Percentiles rank a stretch among this genome's conserved stretches.
Evolutionary conservation across 306 rosid species (phyloP).

Genomic region (cucumber (Cucumis sativus)): DNA sequence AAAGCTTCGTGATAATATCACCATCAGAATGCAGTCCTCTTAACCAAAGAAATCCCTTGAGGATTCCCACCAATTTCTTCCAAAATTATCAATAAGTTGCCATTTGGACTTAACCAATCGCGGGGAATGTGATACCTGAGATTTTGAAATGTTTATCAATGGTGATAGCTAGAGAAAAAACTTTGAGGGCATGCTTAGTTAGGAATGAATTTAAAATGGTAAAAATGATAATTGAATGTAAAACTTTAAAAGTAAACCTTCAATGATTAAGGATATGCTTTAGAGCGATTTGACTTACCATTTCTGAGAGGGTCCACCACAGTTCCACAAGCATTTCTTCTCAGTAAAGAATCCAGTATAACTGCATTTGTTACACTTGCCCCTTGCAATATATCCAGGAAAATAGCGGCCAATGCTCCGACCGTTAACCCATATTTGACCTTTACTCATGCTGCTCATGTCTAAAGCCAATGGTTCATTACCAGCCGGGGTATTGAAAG

Average conservation of each 20-base stretch:
- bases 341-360: slow-evolving; percentile 67
- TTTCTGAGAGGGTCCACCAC: slow-evolving; percentile 82
- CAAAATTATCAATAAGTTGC: slow-evolving; percentile 59
- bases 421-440: slow-evolving; percentile 83
- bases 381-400: slow-evolving; percentile 55
- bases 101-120: slow-evolving; percentile 60
- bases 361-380: slow-evolving; percentile 45
- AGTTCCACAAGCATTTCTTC: slow-evolving; percentile 44
- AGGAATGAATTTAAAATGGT: too few relatives aligned
- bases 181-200: too few relatives aligned
- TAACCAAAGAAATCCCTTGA: slow-evolving; percentile 48
- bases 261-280: too few relatives aligned
- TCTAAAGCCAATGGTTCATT: slow-evolving; percentile 77
- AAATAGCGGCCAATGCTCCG: slow-evolving; percentile 82
- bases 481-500: slow-evolving; percentile 54
- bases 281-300: slow-evolving; percentile 26
- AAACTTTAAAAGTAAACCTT: too few relatives aligned
- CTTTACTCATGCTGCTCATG: slow-evolving; percentile 92
- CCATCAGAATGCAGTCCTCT: slow-evolving; percentile 36
- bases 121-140: slow-evolving; percentile 92
- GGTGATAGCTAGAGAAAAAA: neutral
- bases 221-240: too few relatives aligned
- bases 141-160: neutral
- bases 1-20: slow-evolving; percentile 20
- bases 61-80: slow-evolving; percentile 97